A percentile compares a stretch with the other conserved stretches of the same genome.
Evolutionary conservation across 2,329 filamentous ascomycete genomes (phyloP).

Genomic region (Paracamarosporium sp.): DNA sequence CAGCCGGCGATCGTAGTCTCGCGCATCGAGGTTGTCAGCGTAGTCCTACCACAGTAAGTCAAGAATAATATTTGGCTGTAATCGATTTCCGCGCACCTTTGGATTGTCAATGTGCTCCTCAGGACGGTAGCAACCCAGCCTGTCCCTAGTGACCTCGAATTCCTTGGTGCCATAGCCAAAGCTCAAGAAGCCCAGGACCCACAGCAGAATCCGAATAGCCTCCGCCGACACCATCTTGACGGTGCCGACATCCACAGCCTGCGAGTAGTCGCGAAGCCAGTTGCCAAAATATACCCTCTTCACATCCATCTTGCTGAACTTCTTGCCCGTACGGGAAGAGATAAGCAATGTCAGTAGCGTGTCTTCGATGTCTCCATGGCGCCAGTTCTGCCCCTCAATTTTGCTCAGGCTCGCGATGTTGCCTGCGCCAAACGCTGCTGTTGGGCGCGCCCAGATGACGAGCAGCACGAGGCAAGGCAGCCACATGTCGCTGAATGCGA

Average conservation of each 20-base stretch:
- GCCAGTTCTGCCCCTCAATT: constrained; percentile 81
- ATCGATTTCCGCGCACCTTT: constrained; percentile 51
- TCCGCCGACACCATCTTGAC: constrained; percentile 90
- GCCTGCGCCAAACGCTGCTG: constrained; percentile 82
- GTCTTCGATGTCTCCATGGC: constrained; percentile 82
- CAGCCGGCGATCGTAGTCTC: constrained; percentile 79
- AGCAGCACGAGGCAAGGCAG: constrained; percentile 55
- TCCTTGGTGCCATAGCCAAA: constrained; percentile 85
- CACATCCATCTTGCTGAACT: constrained; percentile 87
- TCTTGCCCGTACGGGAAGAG: constrained; percentile 72
- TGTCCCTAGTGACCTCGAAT: constrained; percentile 81
- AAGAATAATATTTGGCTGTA: background rate
- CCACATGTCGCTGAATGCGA: constrained; percentile 29
- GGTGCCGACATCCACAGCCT: constrained; percentile 91
- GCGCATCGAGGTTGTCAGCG: constrained; percentile 85
- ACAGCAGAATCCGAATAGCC: constrained; percentile 87
- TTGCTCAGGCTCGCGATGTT: constrained; percentile 84
- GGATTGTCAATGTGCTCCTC: constrained; percentile 79
- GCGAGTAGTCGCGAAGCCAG: constrained; percentile 92
- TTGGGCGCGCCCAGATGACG: constrained; percentile 72
- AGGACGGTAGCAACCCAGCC: constrained; percentile 77
- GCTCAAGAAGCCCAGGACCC: constrained; percentile 87
- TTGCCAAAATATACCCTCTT: constrained; percentile 95
- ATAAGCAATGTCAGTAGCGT: constrained; percentile 77
- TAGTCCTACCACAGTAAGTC: constrained; percentile 63